phyloP scores from a whole-genome alignment of 1,284 basidiomycete genomes.

The Fomitopsis palustris region DNA sequence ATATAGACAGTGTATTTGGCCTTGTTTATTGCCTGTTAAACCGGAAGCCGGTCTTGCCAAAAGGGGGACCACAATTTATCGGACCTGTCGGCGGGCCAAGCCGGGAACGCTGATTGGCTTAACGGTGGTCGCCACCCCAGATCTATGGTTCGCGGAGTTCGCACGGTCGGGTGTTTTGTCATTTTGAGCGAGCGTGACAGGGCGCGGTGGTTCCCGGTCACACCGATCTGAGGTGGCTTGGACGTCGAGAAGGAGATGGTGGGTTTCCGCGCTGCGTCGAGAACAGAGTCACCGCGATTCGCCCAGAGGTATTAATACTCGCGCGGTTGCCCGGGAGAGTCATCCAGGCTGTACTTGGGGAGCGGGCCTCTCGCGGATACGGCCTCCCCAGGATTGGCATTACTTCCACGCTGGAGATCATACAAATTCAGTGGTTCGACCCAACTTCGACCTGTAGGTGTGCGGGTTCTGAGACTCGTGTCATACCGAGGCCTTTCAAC shows the following conservation, averaged over 20 bases:
- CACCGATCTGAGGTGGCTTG: background rate
- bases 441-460: too few species aligned
- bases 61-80: conserved; percentile 17
- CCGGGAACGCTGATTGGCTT: conserved; percentile 15
- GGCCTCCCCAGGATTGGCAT: background rate
- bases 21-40: conserved; percentile 21
- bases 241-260: background rate
- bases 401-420: background rate
- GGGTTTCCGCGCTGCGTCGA: background rate
- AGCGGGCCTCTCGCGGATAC: background rate
- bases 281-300: background rate
- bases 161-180: background rate
- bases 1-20: conserved; percentile 27
- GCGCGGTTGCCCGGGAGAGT: background rate
- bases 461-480: too few species aligned
- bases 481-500: too few species aligned
- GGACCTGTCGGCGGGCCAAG: conserved; percentile 17
- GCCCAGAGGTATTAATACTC: background rate
- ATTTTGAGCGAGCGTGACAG: background rate
- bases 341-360: background rate
- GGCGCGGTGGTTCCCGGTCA: background rate
- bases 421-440: background rate
- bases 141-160: conserved; percentile 16
- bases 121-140: conserved; percentile 9
- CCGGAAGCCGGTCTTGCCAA: conserved; percentile 14